phyloP scores from a whole-genome alignment of 1,284 basidiomycete species.

The Cryptococcus maquisensis region DNA sequence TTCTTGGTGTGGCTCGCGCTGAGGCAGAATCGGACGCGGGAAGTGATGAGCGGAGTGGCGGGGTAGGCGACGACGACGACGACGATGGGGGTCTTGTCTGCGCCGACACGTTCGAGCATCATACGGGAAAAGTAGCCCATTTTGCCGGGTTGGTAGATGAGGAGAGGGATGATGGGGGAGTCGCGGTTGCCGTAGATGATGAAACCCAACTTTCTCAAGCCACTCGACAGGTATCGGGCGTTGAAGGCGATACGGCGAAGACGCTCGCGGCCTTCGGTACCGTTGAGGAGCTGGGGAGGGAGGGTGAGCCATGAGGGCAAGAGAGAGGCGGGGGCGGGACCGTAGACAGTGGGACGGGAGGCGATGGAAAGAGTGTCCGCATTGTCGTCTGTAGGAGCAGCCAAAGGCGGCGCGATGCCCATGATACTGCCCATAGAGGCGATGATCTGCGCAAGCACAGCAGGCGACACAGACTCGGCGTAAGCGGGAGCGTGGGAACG shows the following conservation, averaged over 20 bases:
- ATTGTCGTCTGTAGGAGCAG: conserved; percentile 27
- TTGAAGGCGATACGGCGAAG: conserved; percentile 91
- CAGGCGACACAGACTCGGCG: conserved; percentile 85
- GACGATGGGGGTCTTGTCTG: conserved; percentile 63
- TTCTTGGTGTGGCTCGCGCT: conserved; percentile 95
- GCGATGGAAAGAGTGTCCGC: conserved; percentile 50
- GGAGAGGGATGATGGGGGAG: conserved; percentile 87
- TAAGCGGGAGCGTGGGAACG: conserved; percentile 82
- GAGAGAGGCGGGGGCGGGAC: conserved; percentile 60
- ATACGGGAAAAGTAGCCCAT: conserved; percentile 82
- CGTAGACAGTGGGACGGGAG: conserved; percentile 47
- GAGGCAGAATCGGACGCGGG: conserved; percentile 89
- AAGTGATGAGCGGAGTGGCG: conserved; percentile 85
- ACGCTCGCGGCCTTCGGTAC: conserved; percentile 74
- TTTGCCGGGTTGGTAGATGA: conserved; percentile 92
- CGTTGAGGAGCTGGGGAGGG: conserved; percentile 65
- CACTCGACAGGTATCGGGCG: conserved; percentile 82
- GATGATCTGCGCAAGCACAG: conserved; percentile 85
- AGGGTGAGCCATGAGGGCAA: conserved; percentile 70
- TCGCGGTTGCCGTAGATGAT: conserved; percentile 91
- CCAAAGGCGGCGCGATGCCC: conserved; percentile 65
- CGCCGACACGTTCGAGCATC: conserved; percentile 73
- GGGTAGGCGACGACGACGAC: conserved; percentile 79
- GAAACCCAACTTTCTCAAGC: conserved; percentile 88
- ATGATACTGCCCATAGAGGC: conserved; percentile 95